A percentile compares a stretch with the other conserved stretches of the same genome.
phyloP scores from a whole-genome alignment of 805 yeast genomes.

The Candida peoriensis region DNA sequence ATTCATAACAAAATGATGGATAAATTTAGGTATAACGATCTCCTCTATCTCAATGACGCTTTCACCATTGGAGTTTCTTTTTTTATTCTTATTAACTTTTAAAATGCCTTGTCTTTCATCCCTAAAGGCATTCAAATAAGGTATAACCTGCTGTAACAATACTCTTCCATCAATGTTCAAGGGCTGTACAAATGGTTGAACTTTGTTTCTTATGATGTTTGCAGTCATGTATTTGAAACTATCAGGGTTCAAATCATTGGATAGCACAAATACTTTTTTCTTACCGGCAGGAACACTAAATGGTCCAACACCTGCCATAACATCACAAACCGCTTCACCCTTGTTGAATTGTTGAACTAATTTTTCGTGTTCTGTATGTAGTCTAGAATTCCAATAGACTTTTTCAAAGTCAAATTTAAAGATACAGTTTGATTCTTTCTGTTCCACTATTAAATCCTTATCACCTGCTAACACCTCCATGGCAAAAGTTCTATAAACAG shows the following conservation, averaged over 20 bases:
- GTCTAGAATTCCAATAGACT: constrained; percentile 96
- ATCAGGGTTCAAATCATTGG: constrained; percentile 91
- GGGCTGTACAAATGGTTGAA: constrained; percentile 50
- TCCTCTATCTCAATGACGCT: constrained; percentile 9
- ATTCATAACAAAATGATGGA: constrained; percentile 86
- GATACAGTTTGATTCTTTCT: constrained; percentile 74
- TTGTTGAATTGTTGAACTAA: constrained; percentile 54
- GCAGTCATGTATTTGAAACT: constrained; percentile 64
- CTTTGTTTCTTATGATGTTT: constrained; percentile 65
- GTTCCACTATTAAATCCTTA: constrained; percentile 71
- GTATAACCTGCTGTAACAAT: constrained; percentile 61
- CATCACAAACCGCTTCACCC: constrained; percentile 84
- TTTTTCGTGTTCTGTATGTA: constrained; percentile 90
- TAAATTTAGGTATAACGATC: constrained; percentile 45
- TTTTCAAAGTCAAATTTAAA: constrained; percentile 87
- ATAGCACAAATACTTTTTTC: constrained; percentile 72
- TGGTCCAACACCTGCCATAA: constrained; percentile 98
- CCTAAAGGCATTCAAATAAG: constrained; percentile 43
- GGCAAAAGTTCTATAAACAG: constrained; percentile 83
- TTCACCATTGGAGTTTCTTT: constrained; percentile 25
- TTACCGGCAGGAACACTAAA: constrained; percentile 95
- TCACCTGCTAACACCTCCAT: constrained; percentile 94
- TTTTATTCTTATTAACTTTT: constrained; percentile 34
- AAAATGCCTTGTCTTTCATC: constrained; percentile 30
- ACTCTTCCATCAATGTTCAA: constrained; percentile 79